These are phyloP conservation scores for maize (Zea mays) DNA, from an alignment of 176 grass and related monocot genomes.

Conservation along the genomic window Zm-B73-REFERENCE-NAM-5.0 NC_050100.1:71316501-71317000, in stretches of 20 bases:
- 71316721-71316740: not conserved
- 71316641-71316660: not conserved
- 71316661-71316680: not conserved
- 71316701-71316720: not conserved
- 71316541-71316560: no score
- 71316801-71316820: not conserved
- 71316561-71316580: no score
- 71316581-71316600: no score
- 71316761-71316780: not conserved
- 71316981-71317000: no score
- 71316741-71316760: not conserved
- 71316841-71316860: not conserved
- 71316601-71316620: no score
- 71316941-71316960: no score
- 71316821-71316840: not conserved
- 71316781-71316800: not conserved
- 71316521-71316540: no score
- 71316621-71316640: not conserved
- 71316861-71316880: not conserved
- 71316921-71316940: no score
- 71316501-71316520: no score
- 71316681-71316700: not conserved
- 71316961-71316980: no score
- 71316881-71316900: not conserved
- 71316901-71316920: no score